Evolutionary conservation across 139 green algal species (phyloP).

Genomic region (Tetratostichococcus sp.): DNA sequence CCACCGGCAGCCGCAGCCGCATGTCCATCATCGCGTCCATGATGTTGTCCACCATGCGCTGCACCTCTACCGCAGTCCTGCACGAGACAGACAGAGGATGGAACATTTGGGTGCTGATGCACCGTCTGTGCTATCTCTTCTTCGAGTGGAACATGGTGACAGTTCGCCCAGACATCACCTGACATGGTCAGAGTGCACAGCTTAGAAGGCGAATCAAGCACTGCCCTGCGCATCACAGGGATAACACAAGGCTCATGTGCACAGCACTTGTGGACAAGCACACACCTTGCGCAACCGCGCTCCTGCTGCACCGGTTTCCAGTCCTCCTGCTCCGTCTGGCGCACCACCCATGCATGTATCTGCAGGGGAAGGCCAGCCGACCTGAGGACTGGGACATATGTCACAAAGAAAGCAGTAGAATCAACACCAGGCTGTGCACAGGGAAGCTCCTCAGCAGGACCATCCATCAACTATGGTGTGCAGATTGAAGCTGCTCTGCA

Average conservation of each 20-base stretch:
- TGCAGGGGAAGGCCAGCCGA: background rate
- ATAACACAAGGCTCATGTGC: background rate
- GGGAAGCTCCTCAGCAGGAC: no score
- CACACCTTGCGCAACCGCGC: conserved; percentile 10
- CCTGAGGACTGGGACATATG: no score
- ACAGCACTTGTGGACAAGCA: no score
- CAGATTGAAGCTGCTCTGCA: conserved; percentile 3
- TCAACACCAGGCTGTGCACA: no score
- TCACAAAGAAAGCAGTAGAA: no score
- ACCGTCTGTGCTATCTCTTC: no score
- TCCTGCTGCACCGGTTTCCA: conserved; percentile 41
- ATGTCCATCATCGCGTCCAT: conserved; percentile 61
- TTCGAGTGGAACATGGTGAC: no score
- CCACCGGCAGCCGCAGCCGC: conserved; percentile 42
- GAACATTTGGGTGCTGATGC: no score
- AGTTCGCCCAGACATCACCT: no score
- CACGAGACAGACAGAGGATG: background rate
- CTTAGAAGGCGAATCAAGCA: background rate
- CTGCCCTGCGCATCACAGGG: no score
- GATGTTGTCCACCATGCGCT: conserved; percentile 46
- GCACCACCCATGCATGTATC: conserved; percentile 43
- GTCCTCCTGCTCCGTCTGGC: conserved; percentile 49
- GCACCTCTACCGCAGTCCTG: conserved; percentile 37
- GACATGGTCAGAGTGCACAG: no score
- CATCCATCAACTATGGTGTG: conserved; percentile 13